Evolutionary conservation across 495 filamentous ascomycete species (phyloP), one percentile per base, ranked within the genome.

Genomic region (Xanthoparmelia taractica): DNA sequence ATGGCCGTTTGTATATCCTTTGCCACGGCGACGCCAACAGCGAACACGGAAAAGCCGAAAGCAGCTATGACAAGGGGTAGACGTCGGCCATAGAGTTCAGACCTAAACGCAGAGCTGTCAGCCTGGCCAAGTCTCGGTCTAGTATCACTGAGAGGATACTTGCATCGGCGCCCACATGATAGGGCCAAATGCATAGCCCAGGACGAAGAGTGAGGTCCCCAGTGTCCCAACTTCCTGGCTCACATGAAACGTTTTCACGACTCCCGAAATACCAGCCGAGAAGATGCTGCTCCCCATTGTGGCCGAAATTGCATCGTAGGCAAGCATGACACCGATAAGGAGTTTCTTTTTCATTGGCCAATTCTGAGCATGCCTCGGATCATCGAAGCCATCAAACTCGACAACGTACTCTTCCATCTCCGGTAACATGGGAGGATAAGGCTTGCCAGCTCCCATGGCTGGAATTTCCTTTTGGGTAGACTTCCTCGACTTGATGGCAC

Each of bases 351-450:
- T 60, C 59, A 69, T 63, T 5, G 70, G 65, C 79, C 81, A 84
- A 69, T 84, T 85, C 64, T 80, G 76, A 6, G 82, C 79, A 66
- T 85, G 76, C 11, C 70, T 40, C 0, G 80, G 80, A 66, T 84
- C 81, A 45, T 79, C 68, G 1, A 64, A 58, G 0, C 80, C 81
- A 57, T 86, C 83, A 66, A 95, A 96, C 66, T 94, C 91, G 20
- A 96, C 91, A 2, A 95, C 89, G 76, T 94, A 96, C 63, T 87
- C 85, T 67, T 94, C 91, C 67, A 81, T 79, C 25, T 83, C 83
- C 5, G 89, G 89, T 48, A 95, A 72, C 0, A 74, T 78, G 4
- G 88, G 89, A n/a, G 90, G 91, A 73, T 87, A 92, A 12, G 87
- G 80, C 73, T 92, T 94, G 4, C 90, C 90, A 59, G 80, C 87